Evolutionary conservation across 2,329 filamentous ascomycete genomes (phyloP), one percentile per base, ranked within the genome.

Genomic region (Akanthomyces dipterigenus): DNA sequence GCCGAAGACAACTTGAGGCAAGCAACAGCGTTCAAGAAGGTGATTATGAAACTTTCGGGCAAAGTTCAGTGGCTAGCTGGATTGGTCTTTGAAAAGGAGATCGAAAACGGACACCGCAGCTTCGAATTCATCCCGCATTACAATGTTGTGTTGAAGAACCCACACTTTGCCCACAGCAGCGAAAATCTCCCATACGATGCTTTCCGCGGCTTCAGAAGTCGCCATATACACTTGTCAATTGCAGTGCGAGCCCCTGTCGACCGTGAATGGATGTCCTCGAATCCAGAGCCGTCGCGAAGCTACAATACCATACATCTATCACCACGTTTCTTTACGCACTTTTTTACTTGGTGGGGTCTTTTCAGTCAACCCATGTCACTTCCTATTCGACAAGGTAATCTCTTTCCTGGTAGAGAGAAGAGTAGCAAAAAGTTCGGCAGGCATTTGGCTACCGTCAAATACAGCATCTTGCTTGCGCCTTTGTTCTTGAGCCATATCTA

Each of bases 351-450:
- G 95, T 98, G 93, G 92, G 93, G 90, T 1, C 86, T 98, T 67
- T 99, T 99, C 74, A 92, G 92, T 9, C 93, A 93, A 1, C 89
- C 93, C 9, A 92, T 98, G 87, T 96, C 93, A 12, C 80, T 99
- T 31, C 96, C 95, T 12, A 89, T 99, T 62, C 90, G 95, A 1
- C 96, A 99, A 77, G 95, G 95, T 18, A 83, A 84, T 51, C 81
- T 99, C 3, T 99, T 93, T 87, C 93, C 93, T 6, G 92, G 91
- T 0, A 84, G 92, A 26, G 95, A 97, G 67, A 97, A 96, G 79
- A 95, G 91, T 50, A 97, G 91, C 80, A 99, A 99, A 77, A 99
- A 99, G 72, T 99, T 99, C 72, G 93, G 93, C 16, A 86, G 95
- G 55, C 96, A 99, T 75, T 79, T 99, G 64, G 93, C 92, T n/a